phyloP scores from a whole-genome alignment of 257 asterid genomes.

The Apocynum venetum region DNA sequence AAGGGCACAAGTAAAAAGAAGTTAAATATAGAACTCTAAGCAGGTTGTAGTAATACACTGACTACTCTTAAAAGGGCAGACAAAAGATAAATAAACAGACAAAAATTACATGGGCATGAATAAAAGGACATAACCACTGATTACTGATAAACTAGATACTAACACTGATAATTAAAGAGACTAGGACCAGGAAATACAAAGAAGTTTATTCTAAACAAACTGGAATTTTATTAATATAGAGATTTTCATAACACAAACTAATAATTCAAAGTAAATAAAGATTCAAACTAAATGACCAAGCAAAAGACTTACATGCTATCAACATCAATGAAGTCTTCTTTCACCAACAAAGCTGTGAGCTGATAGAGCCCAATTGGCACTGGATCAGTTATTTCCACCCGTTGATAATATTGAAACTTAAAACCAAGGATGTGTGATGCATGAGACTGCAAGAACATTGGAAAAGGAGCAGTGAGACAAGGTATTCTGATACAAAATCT shows the following conservation, averaged over 20 bases:
- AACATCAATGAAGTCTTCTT: slow-evolving; percentile 76
- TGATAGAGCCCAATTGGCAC: slow-evolving; percentile 80
- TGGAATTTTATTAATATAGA: too few relatives aligned
- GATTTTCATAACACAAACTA: too few relatives aligned
- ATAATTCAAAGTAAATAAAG: not conserved
- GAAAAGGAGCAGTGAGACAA: slow-evolving; percentile 11
- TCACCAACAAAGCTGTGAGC: slow-evolving; percentile 89
- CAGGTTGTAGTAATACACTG: not conserved
- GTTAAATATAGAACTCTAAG: not conserved
- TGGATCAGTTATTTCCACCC: slow-evolving; percentile 55
- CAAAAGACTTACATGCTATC: slow-evolving; percentile 76
- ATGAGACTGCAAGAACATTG: slow-evolving; percentile 65
- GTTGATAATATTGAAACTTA: slow-evolving; percentile 94
- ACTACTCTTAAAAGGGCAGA: not conserved
- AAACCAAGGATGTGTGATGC: slow-evolving; percentile 96
- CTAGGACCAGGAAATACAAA: too few relatives aligned
- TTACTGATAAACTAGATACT: too few relatives aligned
- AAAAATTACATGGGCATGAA: not conserved
- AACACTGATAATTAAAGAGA: too few relatives aligned
- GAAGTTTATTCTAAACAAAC: too few relatives aligned
- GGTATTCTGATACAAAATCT: not conserved
- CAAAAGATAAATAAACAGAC: not conserved
- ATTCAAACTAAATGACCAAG: slow-evolving; percentile 7
- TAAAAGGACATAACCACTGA: too few relatives aligned
- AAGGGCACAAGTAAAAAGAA: not conserved